A percentile compares a stretch with the other conserved stretches of the same genome.
phyloP scores from a whole-genome alignment of 1,284 basidiomycete species.

The Rhodotorula sp. region DNA sequence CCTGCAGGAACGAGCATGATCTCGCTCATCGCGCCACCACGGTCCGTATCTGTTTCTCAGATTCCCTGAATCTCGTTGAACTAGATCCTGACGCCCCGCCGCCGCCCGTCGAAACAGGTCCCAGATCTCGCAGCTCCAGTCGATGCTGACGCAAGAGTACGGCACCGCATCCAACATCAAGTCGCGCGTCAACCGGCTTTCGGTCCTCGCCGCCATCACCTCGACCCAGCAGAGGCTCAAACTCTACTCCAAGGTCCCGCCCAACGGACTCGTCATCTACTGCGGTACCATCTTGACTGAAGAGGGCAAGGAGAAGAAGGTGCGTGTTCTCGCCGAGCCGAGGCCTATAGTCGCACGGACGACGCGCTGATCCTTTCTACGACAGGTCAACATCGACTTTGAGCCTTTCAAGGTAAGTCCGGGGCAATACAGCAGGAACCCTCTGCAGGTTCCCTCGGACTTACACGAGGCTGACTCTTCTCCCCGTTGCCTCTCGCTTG shows the following conservation, averaged over 20 bases:
- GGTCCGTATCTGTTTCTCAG: conserved; percentile 54
- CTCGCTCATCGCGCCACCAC: conserved; percentile 92
- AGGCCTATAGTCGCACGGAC: not conserved
- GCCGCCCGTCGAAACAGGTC: conserved; percentile 54
- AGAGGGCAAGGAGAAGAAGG: conserved; percentile 97
- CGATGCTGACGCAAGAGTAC: conserved; percentile 98
- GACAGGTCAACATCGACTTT: conserved; percentile 68
- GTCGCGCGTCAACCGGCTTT: conserved; percentile 96
- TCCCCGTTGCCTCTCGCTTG: not conserved
- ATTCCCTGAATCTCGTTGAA: not conserved
- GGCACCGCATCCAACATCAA: conserved; percentile 95
- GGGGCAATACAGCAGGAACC: not conserved
- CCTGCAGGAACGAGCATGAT: conserved; percentile 90
- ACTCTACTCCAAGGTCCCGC: conserved; percentile 91
- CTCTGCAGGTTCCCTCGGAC: conserved; percentile 54
- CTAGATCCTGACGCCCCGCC: too few relatives aligned
- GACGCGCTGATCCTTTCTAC: not conserved
- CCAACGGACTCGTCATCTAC: conserved; percentile 91
- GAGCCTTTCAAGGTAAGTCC: conserved; percentile 62
- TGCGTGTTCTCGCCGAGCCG: conserved; percentile 57
- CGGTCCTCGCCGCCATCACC: conserved; percentile 95
- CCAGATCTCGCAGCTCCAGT: conserved; percentile 89
- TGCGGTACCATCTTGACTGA: conserved; percentile 93
- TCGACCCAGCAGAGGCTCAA: conserved; percentile 98
- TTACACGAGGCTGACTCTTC: not conserved